A percentile compares a stretch with the other conserved stretches of the same genome.
These are phyloP conservation scores for Aspergillus sojae DNA, from an alignment of 2,329 filamentous ascomycete species.

Conservation along the genomic window DNA sequence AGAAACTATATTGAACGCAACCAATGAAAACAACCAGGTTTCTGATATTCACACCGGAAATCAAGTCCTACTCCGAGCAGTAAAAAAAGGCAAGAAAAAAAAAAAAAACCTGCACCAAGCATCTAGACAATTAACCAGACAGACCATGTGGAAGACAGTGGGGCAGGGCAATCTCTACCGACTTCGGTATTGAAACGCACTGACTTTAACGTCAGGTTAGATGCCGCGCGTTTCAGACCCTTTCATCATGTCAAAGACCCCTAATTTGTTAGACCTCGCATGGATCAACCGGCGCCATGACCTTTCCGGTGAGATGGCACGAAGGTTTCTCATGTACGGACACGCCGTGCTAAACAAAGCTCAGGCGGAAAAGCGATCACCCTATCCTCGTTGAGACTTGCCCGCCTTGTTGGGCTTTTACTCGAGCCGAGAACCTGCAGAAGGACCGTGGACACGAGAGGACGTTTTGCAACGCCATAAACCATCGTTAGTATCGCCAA, in stretches of 20 bases:
- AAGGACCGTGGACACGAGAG: conserved; percentile 11
- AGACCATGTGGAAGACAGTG: conserved; percentile 25
- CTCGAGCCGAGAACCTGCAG: conserved; percentile 7
- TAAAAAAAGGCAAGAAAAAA: background rate
- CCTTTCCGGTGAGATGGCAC: conserved; percentile 15
- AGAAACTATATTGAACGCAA: background rate
- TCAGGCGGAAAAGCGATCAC: background rate
- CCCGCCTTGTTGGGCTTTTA: background rate
- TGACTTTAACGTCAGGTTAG: conserved; percentile 12
- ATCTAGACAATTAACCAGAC: conserved; percentile 8
- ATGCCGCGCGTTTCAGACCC: conserved; percentile 28
- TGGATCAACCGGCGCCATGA: conserved; percentile 19
- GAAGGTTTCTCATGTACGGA: background rate
- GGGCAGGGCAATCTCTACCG: conserved; percentile 19
- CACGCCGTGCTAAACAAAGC: background rate
- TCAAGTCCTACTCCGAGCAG: background rate
- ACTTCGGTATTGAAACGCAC: conserved; percentile 14
- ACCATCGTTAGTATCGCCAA: background rate
- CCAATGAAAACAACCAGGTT: background rate
- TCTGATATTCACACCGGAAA: background rate
- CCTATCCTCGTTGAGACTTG: background rate
- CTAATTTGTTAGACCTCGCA: conserved; percentile 17
- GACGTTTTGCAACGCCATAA: background rate
- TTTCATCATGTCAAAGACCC: conserved; percentile 2
- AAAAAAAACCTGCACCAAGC: background rate